These are phyloP conservation scores for Linum trigynum DNA, from an alignment of 345 rosid genomes.

Conservation along the genomic window DNA sequence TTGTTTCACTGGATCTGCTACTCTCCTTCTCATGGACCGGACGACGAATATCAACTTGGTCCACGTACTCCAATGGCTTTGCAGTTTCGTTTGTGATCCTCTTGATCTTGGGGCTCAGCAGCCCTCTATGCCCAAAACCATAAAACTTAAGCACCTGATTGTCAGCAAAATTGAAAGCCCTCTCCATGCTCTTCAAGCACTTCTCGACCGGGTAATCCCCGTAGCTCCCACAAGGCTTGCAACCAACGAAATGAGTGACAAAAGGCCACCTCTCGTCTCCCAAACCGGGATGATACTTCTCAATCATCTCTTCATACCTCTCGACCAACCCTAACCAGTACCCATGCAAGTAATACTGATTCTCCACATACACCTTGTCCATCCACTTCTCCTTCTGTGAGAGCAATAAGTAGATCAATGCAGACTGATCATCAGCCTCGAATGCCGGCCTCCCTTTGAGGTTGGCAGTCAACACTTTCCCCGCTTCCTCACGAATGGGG, in stretches of 20 bases:
- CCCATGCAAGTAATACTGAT: slow-evolving; percentile 83
- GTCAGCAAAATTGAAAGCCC: slow-evolving; percentile 90
- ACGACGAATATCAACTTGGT: slow-evolving; percentile 70
- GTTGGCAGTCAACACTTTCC: slow-evolving; percentile 72
- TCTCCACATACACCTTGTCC: slow-evolving; percentile 80
- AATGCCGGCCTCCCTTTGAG: slow-evolving; percentile 84
- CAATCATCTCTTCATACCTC: slow-evolving; percentile 88
- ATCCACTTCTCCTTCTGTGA: slow-evolving; percentile 79
- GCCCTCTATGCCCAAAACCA: slow-evolving; percentile 82
- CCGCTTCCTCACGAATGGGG: slow-evolving; percentile 70
- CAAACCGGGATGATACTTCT: slow-evolving; percentile 84
- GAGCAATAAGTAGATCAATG: slow-evolving; percentile 73
- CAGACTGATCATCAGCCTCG: slow-evolving; percentile 94
- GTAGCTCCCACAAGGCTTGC: slow-evolving; percentile 95
- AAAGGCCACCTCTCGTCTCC: slow-evolving; percentile 99
- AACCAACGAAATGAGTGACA: slow-evolving; percentile 87
- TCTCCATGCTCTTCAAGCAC: slow-evolving; percentile 87
- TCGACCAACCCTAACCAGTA: slow-evolving; percentile 93
- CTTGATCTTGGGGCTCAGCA: slow-evolving; percentile 88
- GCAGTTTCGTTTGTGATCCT: slow-evolving; percentile 77
- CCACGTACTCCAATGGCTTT: slow-evolving; percentile 54
- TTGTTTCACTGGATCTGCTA: slow-evolving; percentile 12
- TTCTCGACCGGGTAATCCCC: slow-evolving; percentile 88
- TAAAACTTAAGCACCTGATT: slow-evolving; percentile 85
- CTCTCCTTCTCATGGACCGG: slow-evolving; percentile 16